Evolutionary conservation across 495 filamentous ascomycete species (phyloP).

Genomic region (Aspergillus bridgeri): DNA sequence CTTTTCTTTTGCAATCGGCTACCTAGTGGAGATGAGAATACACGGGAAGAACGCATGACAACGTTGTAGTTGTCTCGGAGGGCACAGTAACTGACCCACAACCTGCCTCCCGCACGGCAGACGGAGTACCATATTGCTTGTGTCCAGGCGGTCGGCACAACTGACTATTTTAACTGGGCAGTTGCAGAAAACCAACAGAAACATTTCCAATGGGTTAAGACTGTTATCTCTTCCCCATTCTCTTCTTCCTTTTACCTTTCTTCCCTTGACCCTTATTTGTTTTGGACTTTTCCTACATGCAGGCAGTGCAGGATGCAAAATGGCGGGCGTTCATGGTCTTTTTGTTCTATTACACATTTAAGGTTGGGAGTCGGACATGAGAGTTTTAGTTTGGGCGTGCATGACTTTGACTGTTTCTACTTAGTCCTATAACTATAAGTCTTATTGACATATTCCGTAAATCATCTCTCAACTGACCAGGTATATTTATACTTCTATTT

Average conservation of each 20-base stretch:
- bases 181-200: background rate
- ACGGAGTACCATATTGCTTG: background rate
- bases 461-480: background rate
- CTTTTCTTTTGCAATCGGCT: background rate
- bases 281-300: background rate
- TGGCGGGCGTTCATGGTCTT: constrained; percentile 1
- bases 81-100: background rate
- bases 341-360: background rate
- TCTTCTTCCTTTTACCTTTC: background rate
- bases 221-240: background rate
- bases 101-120: background rate
- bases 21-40: background rate
- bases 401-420: background rate
- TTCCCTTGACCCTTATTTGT: background rate
- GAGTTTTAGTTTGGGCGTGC: background rate
- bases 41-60: background rate
- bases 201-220: background rate
- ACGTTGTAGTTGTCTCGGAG: background rate
- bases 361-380: background rate
- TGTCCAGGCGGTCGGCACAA: background rate
- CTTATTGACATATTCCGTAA: background rate
- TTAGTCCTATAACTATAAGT: background rate
- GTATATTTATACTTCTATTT: background rate
- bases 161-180: background rate
- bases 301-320: constrained; percentile 7